phyloP scores from a whole-genome alignment of 192 early-diverging fungal species.

The Coemansia sp. region DNA sequence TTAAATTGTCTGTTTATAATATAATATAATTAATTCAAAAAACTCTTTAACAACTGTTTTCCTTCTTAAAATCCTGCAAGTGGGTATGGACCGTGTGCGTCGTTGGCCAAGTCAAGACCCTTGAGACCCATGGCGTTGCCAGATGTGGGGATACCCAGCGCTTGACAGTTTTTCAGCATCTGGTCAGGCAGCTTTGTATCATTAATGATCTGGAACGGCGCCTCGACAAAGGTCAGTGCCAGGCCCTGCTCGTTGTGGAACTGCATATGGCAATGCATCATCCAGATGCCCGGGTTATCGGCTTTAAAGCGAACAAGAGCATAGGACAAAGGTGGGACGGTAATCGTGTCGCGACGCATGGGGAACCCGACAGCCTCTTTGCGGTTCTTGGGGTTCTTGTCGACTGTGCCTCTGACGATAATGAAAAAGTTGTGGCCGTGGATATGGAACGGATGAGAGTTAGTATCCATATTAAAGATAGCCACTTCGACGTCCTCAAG shows the following conservation, averaged over 20 bases:
- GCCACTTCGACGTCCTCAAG: slow-evolving; percentile 69
- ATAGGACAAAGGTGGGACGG: slow-evolving; percentile 63
- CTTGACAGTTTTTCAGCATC: slow-evolving; percentile 64
- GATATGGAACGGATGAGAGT: slow-evolving; percentile 80
- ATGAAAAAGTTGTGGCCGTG: slow-evolving; percentile 88
- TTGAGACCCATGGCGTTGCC: slow-evolving; percentile 80
- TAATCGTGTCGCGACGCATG: slow-evolving; percentile 74
- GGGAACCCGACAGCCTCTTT: slow-evolving; percentile 17
- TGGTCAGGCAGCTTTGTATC: slow-evolving; percentile 54
- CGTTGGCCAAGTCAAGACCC: slow-evolving; percentile 67
- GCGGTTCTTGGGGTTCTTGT: slow-evolving; percentile 37
- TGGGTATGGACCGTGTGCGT: slow-evolving; percentile 55
- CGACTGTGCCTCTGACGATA: slow-evolving; percentile 57
- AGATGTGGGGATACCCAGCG: slow-evolving; percentile 59
- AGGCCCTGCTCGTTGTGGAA: slow-evolving; percentile 71
- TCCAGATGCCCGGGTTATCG: slow-evolving; percentile 86
- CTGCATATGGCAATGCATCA: slow-evolving; percentile 82
- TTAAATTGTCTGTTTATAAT: background rate
- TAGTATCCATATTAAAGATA: slow-evolving; percentile 77
- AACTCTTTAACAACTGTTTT: background rate
- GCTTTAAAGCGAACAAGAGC: slow-evolving; percentile 72
- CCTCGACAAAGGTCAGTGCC: slow-evolving; percentile 69
- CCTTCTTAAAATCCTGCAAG: slow-evolving; percentile 24
- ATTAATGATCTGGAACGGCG: slow-evolving; percentile 61
- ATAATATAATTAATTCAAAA: background rate